phyloP scores from a whole-genome alignment of 2,329 filamentous ascomycete species.

The Penicillium sp. region DNA sequence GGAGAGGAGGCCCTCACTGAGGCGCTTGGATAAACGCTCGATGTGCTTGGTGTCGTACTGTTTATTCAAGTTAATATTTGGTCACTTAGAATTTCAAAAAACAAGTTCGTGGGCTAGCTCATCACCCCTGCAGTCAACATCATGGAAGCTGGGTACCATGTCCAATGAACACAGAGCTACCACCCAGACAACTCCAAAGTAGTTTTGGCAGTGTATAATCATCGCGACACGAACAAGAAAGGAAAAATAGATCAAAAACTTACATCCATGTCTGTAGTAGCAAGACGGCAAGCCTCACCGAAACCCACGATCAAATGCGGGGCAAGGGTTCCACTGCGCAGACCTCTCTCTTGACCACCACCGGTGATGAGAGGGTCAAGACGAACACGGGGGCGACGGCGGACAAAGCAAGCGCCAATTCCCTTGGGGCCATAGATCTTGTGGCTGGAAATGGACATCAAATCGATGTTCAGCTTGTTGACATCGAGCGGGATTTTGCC shows the following conservation, averaged over 20 bases:
- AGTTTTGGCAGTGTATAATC: constrained; percentile 80
- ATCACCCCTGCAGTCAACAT: constrained; percentile 69
- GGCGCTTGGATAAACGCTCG: constrained; percentile 76
- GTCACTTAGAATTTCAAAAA: not conserved
- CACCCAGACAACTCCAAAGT: constrained; percentile 76
- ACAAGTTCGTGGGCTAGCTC: constrained; percentile 36
- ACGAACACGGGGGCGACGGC: constrained; percentile 87
- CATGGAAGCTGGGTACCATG: constrained; percentile 53
- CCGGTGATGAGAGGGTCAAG: constrained; percentile 95
- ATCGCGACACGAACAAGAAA: constrained; percentile 42
- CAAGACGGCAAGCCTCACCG: constrained; percentile 91
- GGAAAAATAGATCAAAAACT: constrained; percentile 33
- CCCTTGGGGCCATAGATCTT: constrained; percentile 99
- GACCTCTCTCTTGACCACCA: constrained; percentile 91
- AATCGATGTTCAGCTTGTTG: constrained; percentile 95
- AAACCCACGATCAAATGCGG: constrained; percentile 89
- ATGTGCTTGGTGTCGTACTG: constrained; percentile 93
- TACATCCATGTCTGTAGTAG: constrained; percentile 87
- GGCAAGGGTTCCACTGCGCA: constrained; percentile 91
- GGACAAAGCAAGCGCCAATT: constrained; percentile 93
- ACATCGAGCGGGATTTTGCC: constrained; percentile 97
- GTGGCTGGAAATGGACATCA: constrained; percentile 98
- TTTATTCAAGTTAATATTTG: constrained; percentile 11
- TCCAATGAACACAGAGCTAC: constrained; percentile 36
- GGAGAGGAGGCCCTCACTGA: constrained; percentile 77